Evolutionary conservation across 805 yeast species (phyloP).

Genomic region (Ascoidea rubescens): DNA sequence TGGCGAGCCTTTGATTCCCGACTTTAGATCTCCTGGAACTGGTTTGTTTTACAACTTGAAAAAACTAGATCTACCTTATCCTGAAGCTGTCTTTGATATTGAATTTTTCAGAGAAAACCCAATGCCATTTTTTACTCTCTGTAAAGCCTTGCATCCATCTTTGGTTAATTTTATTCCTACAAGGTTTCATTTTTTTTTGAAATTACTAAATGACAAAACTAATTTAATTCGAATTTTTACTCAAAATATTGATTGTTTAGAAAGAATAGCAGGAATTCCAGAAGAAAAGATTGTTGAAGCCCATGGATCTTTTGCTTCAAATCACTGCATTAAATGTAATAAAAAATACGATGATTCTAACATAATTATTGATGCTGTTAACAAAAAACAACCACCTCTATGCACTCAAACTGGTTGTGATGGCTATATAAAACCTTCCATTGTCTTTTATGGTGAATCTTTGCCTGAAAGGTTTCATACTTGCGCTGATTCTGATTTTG

Average conservation of each 20-base stretch:
- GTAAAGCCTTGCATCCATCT: constrained; percentile 68
- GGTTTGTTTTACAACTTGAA: constrained; percentile 75
- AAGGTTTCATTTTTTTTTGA: constrained; percentile 62
- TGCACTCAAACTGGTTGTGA: constrained; percentile 28
- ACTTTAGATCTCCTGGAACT: constrained; percentile 82
- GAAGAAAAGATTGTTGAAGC: constrained; percentile 69
- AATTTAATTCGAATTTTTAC: constrained; percentile 64
- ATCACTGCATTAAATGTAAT: constrained; percentile 72
- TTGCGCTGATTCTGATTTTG: constrained; percentile 43
- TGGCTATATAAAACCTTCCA: constrained; percentile 83
- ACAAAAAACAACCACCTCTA: constrained; percentile 25
- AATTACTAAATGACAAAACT: constrained; percentile 49
- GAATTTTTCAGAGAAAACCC: constrained; percentile 68
- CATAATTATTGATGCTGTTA: constrained; percentile 12
- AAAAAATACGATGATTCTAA: constrained; percentile 20
- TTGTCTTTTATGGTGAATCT: constrained; percentile 88
- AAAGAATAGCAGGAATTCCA: constrained; percentile 66
- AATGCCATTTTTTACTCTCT: constrained; percentile 70
- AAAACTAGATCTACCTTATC: constrained; percentile 66
- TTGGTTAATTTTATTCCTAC: constrained; percentile 71
- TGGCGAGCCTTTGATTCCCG: constrained; percentile 35
- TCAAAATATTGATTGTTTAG: constrained; percentile 89
- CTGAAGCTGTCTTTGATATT: constrained; percentile 92
- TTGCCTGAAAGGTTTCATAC: constrained; percentile 62
- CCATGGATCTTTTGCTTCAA: constrained; percentile 83